Percentiles rank a stretch among this genome's conserved stretches.
Evolutionary conservation across 257 asterid species (phyloP).

Genomic region (Rhazya stricta): DNA sequence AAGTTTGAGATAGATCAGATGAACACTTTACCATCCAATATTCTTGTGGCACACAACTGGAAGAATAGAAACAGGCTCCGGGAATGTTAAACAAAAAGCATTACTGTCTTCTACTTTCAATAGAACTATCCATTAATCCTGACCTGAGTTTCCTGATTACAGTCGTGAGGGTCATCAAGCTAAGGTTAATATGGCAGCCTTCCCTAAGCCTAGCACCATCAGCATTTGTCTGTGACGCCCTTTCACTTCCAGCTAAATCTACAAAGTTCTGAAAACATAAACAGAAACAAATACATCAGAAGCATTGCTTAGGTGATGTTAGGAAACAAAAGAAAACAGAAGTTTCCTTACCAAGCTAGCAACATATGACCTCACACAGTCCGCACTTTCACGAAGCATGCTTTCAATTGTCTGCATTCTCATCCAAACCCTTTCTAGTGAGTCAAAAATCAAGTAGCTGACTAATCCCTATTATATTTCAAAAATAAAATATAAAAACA

Average conservation of each 20-base stretch:
- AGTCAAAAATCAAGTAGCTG: slow-evolving; percentile 1
- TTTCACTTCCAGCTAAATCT: slow-evolving; percentile 94
- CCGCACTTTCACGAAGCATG: slow-evolving; percentile 83
- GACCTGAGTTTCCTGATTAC: slow-evolving; percentile 93
- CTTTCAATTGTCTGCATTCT: slow-evolving; percentile 80
- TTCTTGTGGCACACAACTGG: neutral
- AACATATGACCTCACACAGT: slow-evolving; percentile 84
- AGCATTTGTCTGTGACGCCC: slow-evolving; percentile 91
- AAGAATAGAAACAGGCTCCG: neutral
- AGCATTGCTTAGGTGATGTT: neutral
- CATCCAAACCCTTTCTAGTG: slow-evolving; percentile 22
- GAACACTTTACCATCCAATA: neutral
- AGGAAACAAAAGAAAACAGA: neutral
- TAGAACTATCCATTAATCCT: neutral
- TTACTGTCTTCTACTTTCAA: neutral
- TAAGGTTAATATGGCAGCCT: slow-evolving; percentile 96
- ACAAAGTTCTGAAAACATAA: slow-evolving; percentile 67
- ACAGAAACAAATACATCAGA: neutral
- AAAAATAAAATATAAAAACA: neutral
- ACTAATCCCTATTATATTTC: neutral
- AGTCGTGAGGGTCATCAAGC: slow-evolving; percentile 94
- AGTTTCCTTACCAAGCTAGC: slow-evolving; percentile 72
- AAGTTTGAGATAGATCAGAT: neutral
- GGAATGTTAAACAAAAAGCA: neutral
- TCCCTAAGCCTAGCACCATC: slow-evolving; percentile 92